Base-by-base conservation (phyloP, 164 flowering plant genomes). In the Buxus sempervirens region DNA sequence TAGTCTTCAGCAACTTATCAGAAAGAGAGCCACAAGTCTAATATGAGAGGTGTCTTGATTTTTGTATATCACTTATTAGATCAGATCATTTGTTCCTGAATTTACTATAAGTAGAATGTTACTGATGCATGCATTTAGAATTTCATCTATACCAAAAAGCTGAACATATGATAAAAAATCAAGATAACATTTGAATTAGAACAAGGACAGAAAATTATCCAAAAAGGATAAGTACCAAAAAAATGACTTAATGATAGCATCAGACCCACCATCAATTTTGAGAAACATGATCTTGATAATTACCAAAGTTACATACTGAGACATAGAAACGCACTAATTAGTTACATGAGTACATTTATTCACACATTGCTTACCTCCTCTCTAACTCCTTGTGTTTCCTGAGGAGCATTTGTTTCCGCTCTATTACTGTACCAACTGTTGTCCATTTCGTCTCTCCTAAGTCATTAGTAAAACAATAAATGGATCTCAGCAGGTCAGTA, bases 371-470 rank as follows among this genome's bases (percentile, higher is more conserved):
- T 27, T 75, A 82, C 84, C 81, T 82, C 76, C 58, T 76, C 79
- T 51, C 32, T 72, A 66, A 75, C 71, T 25, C 28, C 65, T 24
- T 54, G 74, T 54, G 41, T 65, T 59, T 65, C 77, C 58, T 68
- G 74, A 62, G 65, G 66, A 36, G 62, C 51, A 60, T 66, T 67
- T 60, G 74, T 62, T 65, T 80, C 85, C 45, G 55, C 72, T 28
- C 74, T 75, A 69, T 68, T 71, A 72, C 61, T 62, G 62, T 58
- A 70, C 82, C 85, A 66, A 63, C 79, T 67, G 23, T 69, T 51
- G 32, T 83, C 90, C 90, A 84, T 83, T 70, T 62, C 63, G 58
- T 18, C 55, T 23, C 60, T 38, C 71, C 79, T 74, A 72, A 22
- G 68, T 49, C 25, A 58, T 32, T 53, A 38, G 26, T 0, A 20